Conservation (phyloP, 2,329 filamentous ascomycete genomes). For the Trichophyton schoenleinii region DNA sequence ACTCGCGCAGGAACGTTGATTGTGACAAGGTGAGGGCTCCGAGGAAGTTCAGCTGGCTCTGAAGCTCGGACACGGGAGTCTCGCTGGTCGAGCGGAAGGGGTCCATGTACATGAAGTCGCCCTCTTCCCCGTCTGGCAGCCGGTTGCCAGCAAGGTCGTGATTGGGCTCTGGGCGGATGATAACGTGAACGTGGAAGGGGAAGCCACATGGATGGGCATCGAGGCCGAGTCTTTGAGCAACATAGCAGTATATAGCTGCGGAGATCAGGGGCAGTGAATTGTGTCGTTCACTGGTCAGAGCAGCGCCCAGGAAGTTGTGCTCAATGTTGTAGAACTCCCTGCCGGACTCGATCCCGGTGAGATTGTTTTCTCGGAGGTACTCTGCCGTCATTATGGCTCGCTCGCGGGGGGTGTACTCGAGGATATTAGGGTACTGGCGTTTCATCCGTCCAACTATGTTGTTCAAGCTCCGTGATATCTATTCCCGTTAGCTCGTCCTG, state of each 20-base stretch:
- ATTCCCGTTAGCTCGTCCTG: conserved; percentile 4
- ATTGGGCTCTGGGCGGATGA: conserved; percentile 52
- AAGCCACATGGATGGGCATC: conserved; percentile 68
- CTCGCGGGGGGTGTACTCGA: conserved; percentile 47
- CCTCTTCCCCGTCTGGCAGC: conserved; percentile 14
- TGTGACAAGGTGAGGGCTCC: conserved; percentile 30
- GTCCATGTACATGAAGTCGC: conserved; percentile 64
- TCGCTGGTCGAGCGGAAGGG: conserved; percentile 62
- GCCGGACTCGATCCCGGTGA: conserved; percentile 58
- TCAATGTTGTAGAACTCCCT: conserved; percentile 63
- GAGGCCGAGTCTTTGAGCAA: conserved; percentile 63
- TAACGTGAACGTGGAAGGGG: conserved; percentile 72
- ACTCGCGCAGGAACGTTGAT: conserved; percentile 49
- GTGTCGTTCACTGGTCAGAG: conserved; percentile 58
- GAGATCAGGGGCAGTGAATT: conserved; percentile 78
- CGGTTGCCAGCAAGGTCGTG: conserved; percentile 46
- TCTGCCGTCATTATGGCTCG: conserved; percentile 56
- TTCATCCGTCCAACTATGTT: conserved; percentile 47
- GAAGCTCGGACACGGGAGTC: conserved; percentile 48
- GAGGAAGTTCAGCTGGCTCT: conserved; percentile 45
- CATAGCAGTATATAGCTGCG: conserved; percentile 69
- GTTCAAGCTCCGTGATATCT: conserved; percentile 56
- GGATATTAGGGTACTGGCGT: conserved; percentile 40
- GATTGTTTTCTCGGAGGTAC: conserved; percentile 56
- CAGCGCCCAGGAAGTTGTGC: conserved; percentile 79